Conservation (phyloP, 202 grass and related monocot genomes). For the Eragrostis tef region DNA sequence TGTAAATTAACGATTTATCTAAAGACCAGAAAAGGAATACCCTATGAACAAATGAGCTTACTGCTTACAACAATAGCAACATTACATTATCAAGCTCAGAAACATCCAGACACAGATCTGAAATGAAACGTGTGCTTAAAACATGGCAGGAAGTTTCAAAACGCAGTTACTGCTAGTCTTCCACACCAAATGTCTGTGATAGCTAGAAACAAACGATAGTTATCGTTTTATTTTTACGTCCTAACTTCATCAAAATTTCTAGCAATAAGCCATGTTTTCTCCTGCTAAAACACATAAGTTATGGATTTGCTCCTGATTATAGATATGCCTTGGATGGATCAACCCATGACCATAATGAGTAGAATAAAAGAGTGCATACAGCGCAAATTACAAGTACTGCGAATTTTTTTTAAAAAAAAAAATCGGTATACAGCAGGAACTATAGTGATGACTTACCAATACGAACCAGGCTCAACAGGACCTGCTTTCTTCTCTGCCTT, state of each 20-base stretch:
- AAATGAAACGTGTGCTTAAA: constrained; percentile 5
- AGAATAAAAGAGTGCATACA: constrained; percentile 20
- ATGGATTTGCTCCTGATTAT: not conserved
- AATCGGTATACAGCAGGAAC: constrained; percentile 30
- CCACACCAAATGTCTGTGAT: not conserved
- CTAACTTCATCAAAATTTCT: constrained; percentile 7
- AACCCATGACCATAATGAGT: constrained; percentile 13
- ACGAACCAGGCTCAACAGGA: constrained; percentile 79
- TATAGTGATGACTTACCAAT: constrained; percentile 68
- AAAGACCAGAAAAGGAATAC: not conserved
- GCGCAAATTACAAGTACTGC: constrained; percentile 21
- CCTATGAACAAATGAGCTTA: not conserved
- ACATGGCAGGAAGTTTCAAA: constrained; percentile 17
- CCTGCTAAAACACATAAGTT: not conserved
- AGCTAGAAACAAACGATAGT: no score
- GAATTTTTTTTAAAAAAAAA: not conserved
- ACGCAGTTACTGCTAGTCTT: constrained; percentile 6
- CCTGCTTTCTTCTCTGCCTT: constrained; percentile 94
- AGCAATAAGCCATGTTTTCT: constrained; percentile 6
- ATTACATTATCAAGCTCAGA: constrained; percentile 11
- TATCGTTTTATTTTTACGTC: not conserved
- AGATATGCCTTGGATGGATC: not conserved
- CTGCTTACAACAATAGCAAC: not conserved
- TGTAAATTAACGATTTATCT: not conserved
- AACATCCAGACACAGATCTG: not conserved